Evolutionary conservation across 352 stramenopile genomes (phyloP).

Genomic region (Halophytophthora polymorphica): DNA sequence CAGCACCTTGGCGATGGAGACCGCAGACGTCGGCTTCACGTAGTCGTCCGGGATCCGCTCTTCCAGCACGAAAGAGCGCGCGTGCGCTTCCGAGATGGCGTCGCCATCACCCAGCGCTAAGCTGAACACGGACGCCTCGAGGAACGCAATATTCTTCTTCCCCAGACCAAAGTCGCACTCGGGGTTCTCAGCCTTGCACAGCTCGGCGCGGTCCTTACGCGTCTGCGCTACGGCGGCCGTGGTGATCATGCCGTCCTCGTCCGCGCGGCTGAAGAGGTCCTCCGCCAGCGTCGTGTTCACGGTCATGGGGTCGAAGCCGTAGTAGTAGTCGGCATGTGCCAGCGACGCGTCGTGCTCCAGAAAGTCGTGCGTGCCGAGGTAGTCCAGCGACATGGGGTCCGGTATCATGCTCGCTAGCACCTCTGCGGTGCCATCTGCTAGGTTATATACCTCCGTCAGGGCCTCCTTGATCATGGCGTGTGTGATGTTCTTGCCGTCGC

Average conservation of each 20-base stretch:
- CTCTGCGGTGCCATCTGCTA: background rate
- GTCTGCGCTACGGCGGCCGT: conserved; percentile 7
- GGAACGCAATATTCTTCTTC: conserved; percentile 10
- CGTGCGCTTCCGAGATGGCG: conserved; percentile 9
- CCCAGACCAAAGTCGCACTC: conserved; percentile 11
- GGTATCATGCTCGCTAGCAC: conserved; percentile 1
- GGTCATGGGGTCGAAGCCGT: conserved; percentile 9
- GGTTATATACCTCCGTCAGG: conserved; percentile 3
- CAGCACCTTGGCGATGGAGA: conserved; percentile 5
- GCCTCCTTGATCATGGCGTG: background rate
- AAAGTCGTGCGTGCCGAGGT: conserved; percentile 20
- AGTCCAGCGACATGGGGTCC: conserved; percentile 2
- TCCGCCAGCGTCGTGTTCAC: conserved; percentile 11
- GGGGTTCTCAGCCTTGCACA: conserved; percentile 13
- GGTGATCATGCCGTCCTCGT: conserved; percentile 8
- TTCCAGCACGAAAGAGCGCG: conserved; percentile 17
- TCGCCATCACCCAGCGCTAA: conserved; percentile 7
- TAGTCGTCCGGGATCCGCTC: conserved; percentile 20
- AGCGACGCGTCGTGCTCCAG: too few species aligned
- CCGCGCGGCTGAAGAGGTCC: conserved; percentile 10
- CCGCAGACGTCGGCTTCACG: background rate
- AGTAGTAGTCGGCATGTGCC: conserved; percentile 12
- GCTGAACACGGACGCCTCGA: conserved; percentile 19
- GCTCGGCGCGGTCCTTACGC: conserved; percentile 8
- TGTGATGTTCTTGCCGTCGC: conserved; percentile 26